Percentiles rank a stretch among this genome's conserved stretches.
phyloP scores from a whole-genome alignment of 768 basidiomycete species.

The Antrodiella citrinella region DNA sequence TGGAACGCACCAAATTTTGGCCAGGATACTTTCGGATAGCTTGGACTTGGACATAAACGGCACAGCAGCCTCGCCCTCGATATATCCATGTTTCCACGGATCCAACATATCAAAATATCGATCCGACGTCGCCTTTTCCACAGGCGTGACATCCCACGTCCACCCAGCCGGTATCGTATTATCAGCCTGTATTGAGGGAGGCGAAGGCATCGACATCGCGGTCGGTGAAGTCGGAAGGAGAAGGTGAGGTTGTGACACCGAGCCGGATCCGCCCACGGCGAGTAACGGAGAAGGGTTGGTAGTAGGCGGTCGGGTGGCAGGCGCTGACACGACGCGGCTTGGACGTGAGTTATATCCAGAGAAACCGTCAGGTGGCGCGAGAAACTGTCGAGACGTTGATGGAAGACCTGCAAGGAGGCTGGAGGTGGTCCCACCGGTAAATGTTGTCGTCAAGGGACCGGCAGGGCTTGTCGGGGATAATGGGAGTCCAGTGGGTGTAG shows the following conservation, averaged over 20 bases:
- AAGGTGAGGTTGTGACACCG: background rate
- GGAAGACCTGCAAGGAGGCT: background rate
- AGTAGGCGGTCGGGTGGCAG: background rate
- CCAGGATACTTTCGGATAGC: constrained; percentile 1
- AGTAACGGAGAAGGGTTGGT: background rate
- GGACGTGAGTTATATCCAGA: background rate
- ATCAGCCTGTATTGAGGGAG: too few relatives aligned
- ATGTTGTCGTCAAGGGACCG: too few relatives aligned
- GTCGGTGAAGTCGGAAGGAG: background rate
- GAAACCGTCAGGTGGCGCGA: background rate
- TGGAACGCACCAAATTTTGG: constrained; percentile 7
- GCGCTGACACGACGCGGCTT: background rate
- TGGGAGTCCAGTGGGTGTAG: background rate
- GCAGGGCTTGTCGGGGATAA: background rate
- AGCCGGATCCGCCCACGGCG: background rate
- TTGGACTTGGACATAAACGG: constrained; percentile 9
- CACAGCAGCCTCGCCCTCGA: constrained; percentile 10
- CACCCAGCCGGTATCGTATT: background rate
- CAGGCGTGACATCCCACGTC: constrained; percentile 4
- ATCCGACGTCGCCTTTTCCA: constrained; percentile 7
- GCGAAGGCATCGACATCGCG: background rate
- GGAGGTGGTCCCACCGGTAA: too few relatives aligned
- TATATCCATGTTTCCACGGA: constrained; percentile 8
- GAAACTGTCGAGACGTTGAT: background rate
- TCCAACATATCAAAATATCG: constrained; percentile 10